Conservation (phyloP, 164 flowering plant genomes). For the Buxus sempervirens region DNA sequence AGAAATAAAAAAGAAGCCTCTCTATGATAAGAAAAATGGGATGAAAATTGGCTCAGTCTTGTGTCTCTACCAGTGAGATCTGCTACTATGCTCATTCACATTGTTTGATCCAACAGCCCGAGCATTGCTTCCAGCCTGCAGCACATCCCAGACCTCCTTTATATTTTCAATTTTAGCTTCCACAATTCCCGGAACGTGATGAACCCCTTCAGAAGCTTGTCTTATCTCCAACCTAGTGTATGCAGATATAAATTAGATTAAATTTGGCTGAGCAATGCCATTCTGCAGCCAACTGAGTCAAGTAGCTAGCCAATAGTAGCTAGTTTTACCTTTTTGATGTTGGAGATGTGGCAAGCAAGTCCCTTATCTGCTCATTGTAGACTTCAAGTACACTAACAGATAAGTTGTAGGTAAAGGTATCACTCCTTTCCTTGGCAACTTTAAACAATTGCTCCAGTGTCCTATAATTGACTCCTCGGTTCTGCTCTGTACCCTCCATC, state of each 20-base stretch:
- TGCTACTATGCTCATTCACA: constrained; percentile 88
- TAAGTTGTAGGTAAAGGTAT: constrained; percentile 49
- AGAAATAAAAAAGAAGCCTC: background rate
- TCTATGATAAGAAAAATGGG: background rate
- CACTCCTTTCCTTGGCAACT: constrained; percentile 55
- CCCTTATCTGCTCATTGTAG: constrained; percentile 89
- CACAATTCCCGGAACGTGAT: constrained; percentile 80
- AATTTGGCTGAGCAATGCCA: background rate
- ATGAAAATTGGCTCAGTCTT: background rate
- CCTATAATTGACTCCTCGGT: constrained; percentile 83
- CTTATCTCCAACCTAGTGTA: constrained; percentile 72
- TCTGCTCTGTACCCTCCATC: constrained; percentile 80
- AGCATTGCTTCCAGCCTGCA: constrained; percentile 80
- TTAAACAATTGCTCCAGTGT: constrained; percentile 72
- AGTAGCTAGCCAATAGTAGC: background rate
- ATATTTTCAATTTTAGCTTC: constrained; percentile 73
- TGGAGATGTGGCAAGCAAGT: constrained; percentile 62
- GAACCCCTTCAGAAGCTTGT: constrained; percentile 79
- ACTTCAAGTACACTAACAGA: constrained; percentile 93
- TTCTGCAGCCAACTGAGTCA: background rate
- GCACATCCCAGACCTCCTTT: constrained; percentile 71
- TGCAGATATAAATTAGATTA: background rate
- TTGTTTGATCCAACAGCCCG: constrained; percentile 84
- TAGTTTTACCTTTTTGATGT: constrained; percentile 58
- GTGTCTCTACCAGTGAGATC: constrained; percentile 77